Base-by-base conservation (phyloP, 495 filamentous ascomycete species). In the Annulohypoxylon stygium region DNA sequence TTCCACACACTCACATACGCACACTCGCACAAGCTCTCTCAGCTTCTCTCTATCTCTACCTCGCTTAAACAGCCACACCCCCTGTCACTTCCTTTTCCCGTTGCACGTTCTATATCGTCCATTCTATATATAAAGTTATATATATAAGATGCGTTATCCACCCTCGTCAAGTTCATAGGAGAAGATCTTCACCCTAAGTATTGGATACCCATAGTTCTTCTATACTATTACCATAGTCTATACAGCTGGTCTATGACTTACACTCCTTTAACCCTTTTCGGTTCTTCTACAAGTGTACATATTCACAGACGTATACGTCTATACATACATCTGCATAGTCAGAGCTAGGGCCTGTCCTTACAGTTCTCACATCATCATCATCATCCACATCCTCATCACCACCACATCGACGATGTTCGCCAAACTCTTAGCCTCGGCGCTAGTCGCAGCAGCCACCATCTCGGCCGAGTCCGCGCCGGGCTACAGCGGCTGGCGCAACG, bases 331-430 rank as follows among this genome's bases (percentile, higher is more conserved):
- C 23, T 54, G 3, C 54, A 26, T 34, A 47, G 54, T 18, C 63
- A 58, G 41, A 70, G 55, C 36, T 43, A 51, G 57, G 47, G 37
- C 7, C 61, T 47, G 60, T 76, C 64, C 61, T 88, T 89, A 87
- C 84, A 87, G 83, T 82, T 81, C 85, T 88, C 83, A 83, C 82
- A 86, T 85, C 48, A 85, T 26, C 86, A 88, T 81, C 81, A 89
- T 12, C 16, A 18, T 18, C n/a, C 83, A 83, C 41, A 4, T 45
- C 37, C 0, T 41, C 37, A 12, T 41, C 10, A 12, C 10, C 10
- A 23, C 37, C 7, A 11, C 39, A 3, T 43, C 43, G 7, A 47
- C 43, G 43, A 47, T 89, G 84, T 85, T 83, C 72, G 80, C 82
- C 79, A 74, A 73, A 72, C 60, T 82, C 26, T 66, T 78, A 3